Conservation (phyloP, 75 land plant species). For the Ceratopteris richardii region DNA sequence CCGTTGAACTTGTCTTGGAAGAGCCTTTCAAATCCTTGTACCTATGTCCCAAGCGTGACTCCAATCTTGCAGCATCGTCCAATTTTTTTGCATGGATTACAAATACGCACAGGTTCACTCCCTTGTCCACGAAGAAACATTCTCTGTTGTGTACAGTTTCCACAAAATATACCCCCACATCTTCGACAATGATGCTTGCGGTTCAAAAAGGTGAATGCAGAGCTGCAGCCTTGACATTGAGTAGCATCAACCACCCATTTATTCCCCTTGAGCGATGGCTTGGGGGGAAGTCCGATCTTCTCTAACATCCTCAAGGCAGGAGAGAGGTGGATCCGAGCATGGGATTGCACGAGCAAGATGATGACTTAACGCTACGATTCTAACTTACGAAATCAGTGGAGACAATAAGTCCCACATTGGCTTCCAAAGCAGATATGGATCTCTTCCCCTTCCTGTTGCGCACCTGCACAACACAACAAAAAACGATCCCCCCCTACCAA, state of each 20-base stretch:
- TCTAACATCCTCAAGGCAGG: constrained; percentile 80
- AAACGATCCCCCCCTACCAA: no score
- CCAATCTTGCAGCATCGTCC: constrained; percentile 90
- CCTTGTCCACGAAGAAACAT: constrained; percentile 89
- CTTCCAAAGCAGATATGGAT: no score
- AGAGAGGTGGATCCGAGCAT: no score
- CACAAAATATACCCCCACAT: constrained; percentile 95
- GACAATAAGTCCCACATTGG: no score
- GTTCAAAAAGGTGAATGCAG: constrained; percentile 80
- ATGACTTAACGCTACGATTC: no score
- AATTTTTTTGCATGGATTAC: constrained; percentile 90
- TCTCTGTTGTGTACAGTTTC: constrained; percentile 68
- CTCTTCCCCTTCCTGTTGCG: no score
- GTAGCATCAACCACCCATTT: constrained; percentile 82
- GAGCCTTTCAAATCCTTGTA: constrained; percentile 63
- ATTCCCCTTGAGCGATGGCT: constrained; percentile 64
- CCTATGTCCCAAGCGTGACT: constrained; percentile 58
- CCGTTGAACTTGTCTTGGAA: no score
- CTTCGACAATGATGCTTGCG: constrained; percentile 99
- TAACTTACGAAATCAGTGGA: no score
- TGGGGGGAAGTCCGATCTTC: constrained; percentile 88
- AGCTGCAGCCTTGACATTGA: constrained; percentile 76
- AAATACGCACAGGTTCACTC: constrained; percentile 79
- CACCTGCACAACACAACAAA: no score
- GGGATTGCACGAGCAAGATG: no score